phyloP scores from a whole-genome alignment of 2,329 filamentous ascomycete genomes.

The Trichoderma koningii region DNA sequence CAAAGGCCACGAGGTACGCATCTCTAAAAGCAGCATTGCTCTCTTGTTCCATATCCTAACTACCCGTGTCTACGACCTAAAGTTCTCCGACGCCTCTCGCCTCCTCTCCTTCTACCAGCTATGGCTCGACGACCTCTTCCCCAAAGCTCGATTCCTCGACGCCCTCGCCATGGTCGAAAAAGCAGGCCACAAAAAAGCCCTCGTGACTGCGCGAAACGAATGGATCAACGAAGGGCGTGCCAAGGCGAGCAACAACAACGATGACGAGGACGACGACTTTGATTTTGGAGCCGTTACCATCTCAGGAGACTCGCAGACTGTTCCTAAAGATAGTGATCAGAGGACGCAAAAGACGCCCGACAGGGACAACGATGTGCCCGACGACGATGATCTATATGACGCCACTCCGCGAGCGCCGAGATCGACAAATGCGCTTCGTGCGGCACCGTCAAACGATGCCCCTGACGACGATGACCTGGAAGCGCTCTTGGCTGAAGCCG shows the following conservation, averaged over 20 bases:
- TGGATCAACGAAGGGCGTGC: conserved; percentile 81
- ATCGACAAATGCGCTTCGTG: conserved; percentile 29
- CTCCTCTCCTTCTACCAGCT: conserved; percentile 90
- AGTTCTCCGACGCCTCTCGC: conserved; percentile 82
- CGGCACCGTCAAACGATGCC: conserved; percentile 32
- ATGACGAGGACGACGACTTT: conserved; percentile 40
- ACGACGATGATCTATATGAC: conserved; percentile 58
- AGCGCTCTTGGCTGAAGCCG: conserved; percentile 55
- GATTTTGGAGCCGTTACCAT: background rate
- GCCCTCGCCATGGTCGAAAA: conserved; percentile 91
- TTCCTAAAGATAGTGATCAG: background rate
- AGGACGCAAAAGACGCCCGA: conserved; percentile 38
- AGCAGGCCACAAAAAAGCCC: conserved; percentile 78
- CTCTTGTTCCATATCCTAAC: background rate
- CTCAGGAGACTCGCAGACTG: background rate
- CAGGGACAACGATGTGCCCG: conserved; percentile 34
- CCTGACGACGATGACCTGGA: conserved; percentile 55
- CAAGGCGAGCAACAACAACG: conserved; percentile 41
- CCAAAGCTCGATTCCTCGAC: conserved; percentile 90
- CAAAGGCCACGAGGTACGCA: conserved; percentile 81
- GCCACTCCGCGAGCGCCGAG: conserved; percentile 48
- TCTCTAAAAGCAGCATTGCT: background rate
- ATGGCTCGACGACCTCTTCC: conserved; percentile 96
- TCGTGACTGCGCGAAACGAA: conserved; percentile 72
- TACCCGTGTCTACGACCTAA: background rate